phyloP scores from a whole-genome alignment of 345 rosid species.

The Firmiana major region DNA sequence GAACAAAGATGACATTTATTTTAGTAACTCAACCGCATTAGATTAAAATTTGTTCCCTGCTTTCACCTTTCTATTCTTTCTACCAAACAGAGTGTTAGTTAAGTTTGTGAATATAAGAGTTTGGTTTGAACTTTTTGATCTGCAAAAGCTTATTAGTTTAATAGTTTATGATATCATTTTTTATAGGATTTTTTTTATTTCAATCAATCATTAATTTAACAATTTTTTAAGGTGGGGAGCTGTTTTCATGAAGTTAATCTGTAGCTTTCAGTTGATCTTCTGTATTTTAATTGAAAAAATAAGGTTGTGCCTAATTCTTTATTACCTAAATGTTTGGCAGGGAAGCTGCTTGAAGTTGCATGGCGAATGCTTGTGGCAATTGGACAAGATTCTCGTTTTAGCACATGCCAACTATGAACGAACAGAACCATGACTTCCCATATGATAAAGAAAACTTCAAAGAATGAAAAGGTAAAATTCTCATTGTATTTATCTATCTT shows the following conservation, averaged over 20 bases:
- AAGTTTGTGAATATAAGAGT: neutral
- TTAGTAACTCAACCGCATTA: no score
- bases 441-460: constrained; percentile 18
- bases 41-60: no score
- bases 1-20: no score
- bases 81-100: no score
- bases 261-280: constrained; percentile 12
- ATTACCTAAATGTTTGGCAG: neutral
- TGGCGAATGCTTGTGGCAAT: no score
- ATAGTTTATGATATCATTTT: neutral
- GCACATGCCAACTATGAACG: no score
- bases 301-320: neutral
- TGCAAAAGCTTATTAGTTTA: neutral
- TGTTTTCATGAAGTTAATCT: constrained; percentile 17
- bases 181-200: neutral
- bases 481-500: neutral
- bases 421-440: neutral
- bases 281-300: neutral
- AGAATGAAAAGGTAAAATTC: constrained; percentile 20
- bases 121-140: neutral
- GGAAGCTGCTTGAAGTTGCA: no score
- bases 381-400: no score
- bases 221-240: constrained; percentile 8
- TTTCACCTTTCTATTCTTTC: no score
- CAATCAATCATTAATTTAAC: neutral